phyloP scores from a whole-genome alignment of 257 asterid species.

The Fraxinus americana region DNA sequence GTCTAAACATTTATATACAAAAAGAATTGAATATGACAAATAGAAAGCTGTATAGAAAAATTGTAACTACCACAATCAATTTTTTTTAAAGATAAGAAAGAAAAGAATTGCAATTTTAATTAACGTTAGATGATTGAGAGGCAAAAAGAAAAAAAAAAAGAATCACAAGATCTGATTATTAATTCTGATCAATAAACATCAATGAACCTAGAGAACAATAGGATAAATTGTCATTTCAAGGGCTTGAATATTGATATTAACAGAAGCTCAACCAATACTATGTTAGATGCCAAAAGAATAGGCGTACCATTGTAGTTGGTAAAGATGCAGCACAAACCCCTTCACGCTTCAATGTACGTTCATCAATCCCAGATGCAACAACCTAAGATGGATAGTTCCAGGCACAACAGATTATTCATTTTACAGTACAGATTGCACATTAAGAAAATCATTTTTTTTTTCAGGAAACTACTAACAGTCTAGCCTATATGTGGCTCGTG shows the following conservation, averaged over 20 bases:
- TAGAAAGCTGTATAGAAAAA: neutral
- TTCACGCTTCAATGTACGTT: constrained; percentile 94
- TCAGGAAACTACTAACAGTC: neutral
- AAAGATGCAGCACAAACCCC: constrained; percentile 99
- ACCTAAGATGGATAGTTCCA: constrained; percentile 48
- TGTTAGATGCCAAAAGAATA: constrained; percentile 10
- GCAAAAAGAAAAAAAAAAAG: neutral
- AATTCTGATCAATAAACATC: neutral
- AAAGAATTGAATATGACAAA: too few species aligned
- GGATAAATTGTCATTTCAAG: neutral
- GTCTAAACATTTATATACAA: neutral
- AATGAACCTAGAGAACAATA: neutral
- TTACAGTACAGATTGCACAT: constrained; percentile 17
- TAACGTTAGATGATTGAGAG: neutral
- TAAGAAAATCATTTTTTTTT: neutral
- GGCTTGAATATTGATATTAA: neutral
- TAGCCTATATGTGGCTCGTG: too few species aligned
- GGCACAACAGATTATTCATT: constrained; percentile 7
- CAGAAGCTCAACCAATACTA: neutral
- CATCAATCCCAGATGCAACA: constrained; percentile 97
- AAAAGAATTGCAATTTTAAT: neutral
- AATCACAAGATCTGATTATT: neutral
- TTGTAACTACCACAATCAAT: neutral
- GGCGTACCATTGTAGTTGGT: constrained; percentile 94
- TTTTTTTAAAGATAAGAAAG: neutral